Percentiles rank a stretch among this genome's conserved stretches.
phyloP scores from a whole-genome alignment of 257 asterid species.

The Linderniella brevidens region DNA sequence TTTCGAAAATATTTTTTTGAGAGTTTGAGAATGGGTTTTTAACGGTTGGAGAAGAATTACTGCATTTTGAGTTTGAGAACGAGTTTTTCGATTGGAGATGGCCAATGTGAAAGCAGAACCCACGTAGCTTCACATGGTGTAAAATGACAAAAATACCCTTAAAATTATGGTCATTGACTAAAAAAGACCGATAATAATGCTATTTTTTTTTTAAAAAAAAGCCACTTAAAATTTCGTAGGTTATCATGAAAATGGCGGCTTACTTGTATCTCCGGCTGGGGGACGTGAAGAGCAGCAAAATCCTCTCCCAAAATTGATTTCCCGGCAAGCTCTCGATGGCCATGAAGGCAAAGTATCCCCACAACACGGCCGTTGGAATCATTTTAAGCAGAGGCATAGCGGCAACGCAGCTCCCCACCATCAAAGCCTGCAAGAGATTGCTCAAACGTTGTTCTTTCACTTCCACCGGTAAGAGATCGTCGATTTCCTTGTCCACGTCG shows the following conservation, averaged over 20 bases:
- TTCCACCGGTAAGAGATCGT: conserved; percentile 80
- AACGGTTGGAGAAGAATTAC: too few species aligned
- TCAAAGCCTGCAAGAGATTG: conserved; percentile 76
- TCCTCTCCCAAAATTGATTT: conserved; percentile 98
- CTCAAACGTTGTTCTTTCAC: conserved; percentile 95
- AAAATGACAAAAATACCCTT: too few species aligned
- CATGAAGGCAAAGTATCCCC: conserved; percentile 99
- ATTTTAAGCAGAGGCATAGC: conserved; percentile 80
- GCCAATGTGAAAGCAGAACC: too few species aligned
- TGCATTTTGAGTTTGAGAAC: too few species aligned
- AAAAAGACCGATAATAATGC: too few species aligned
- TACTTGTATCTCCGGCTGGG: conserved; percentile 91
- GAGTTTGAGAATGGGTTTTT: too few species aligned
- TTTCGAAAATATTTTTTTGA: too few species aligned
- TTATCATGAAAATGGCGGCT: not conserved
- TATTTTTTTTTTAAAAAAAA: too few species aligned
- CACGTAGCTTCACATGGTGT: too few species aligned
- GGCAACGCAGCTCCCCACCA: conserved; percentile 76
- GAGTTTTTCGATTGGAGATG: too few species aligned
- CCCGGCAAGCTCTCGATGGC: conserved; percentile 98
- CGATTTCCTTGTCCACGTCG: conserved; percentile 82
- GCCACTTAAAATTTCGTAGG: too few species aligned
- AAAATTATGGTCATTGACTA: too few species aligned
- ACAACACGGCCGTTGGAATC: conserved; percentile 88
- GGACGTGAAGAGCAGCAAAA: conserved; percentile 69